These are phyloP conservation scores for Suillus americanus DNA, from an alignment of 768 basidiomycete species.

Conservation along the genomic window DNA sequence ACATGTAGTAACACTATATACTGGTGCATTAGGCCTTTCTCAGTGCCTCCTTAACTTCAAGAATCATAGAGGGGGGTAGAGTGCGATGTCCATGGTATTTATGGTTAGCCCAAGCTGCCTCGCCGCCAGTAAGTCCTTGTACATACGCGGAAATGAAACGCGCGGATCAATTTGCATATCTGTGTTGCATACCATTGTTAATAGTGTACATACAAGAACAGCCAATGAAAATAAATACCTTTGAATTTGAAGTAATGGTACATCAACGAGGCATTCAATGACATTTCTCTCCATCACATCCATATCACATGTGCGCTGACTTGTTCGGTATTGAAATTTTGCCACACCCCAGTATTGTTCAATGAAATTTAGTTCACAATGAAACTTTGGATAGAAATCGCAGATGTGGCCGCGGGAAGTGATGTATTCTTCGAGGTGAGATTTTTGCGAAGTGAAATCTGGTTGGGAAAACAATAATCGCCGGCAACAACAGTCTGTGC, in stretches of 20 bases:
- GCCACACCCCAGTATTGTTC: neutral
- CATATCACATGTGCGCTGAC: neutral
- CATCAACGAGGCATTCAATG: neutral
- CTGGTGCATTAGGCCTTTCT: neutral
- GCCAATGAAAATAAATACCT: neutral
- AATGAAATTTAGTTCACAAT: no score
- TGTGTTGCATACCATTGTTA: neutral
- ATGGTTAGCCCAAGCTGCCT: neutral
- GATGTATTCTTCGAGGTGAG: neutral
- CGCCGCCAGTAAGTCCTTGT: neutral
- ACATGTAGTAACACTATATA: neutral
- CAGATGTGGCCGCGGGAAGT: neutral
- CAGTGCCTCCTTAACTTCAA: neutral
- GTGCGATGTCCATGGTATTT: neutral
- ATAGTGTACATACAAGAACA: neutral
- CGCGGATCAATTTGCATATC: neutral
- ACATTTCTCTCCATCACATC: neutral
- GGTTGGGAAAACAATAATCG: neutral
- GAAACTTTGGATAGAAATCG: conserved; percentile 7
- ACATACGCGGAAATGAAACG: neutral
- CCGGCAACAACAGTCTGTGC: neutral
- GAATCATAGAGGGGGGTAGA: neutral
- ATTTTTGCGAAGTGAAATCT: neutral
- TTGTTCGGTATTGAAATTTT: neutral
- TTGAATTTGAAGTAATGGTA: neutral